Percentiles rank a stretch among this genome's conserved stretches.
Evolutionary conservation across 306 rosid genomes (phyloP).

Genomic region (Cicer cuneatum): DNA sequence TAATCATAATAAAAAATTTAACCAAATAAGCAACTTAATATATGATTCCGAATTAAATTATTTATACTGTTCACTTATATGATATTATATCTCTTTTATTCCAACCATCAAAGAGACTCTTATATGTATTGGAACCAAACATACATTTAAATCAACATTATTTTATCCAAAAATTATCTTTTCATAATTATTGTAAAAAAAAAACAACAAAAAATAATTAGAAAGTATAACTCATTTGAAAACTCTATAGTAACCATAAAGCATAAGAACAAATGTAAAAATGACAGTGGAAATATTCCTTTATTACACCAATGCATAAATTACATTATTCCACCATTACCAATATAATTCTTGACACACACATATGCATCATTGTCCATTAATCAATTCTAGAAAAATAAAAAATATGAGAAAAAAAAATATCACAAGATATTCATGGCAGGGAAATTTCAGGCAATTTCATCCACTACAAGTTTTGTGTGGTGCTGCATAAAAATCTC

Average conservation of each 20-base stretch:
- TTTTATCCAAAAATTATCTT: neutral
- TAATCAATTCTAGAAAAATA: constrained; percentile 42
- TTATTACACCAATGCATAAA: constrained; percentile 45
- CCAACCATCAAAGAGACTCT: no score
- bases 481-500: constrained; percentile 55
- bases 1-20: no score
- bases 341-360: constrained; percentile 34
- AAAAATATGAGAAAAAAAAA: constrained; percentile 47
- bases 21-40: no score
- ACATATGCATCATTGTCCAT: constrained; percentile 48
- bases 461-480: constrained; percentile 66
- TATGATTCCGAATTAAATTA: no score
- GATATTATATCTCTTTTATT: no score
- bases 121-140: no score
- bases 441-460: constrained; percentile 58
- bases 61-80: no score
- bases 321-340: constrained; percentile 20
- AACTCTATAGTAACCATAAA: constrained; percentile 33
- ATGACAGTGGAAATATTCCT: constrained; percentile 42
- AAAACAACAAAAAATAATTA: constrained; percentile 9
- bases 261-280: constrained; percentile 50
- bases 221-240: constrained; percentile 5
- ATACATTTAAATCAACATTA: neutral
- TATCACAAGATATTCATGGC: constrained; percentile 52
- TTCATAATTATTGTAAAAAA: constrained; percentile 4